Conservation (phyloP, 176 grass and related monocot species). For the Oryza brachyantha region DNA sequence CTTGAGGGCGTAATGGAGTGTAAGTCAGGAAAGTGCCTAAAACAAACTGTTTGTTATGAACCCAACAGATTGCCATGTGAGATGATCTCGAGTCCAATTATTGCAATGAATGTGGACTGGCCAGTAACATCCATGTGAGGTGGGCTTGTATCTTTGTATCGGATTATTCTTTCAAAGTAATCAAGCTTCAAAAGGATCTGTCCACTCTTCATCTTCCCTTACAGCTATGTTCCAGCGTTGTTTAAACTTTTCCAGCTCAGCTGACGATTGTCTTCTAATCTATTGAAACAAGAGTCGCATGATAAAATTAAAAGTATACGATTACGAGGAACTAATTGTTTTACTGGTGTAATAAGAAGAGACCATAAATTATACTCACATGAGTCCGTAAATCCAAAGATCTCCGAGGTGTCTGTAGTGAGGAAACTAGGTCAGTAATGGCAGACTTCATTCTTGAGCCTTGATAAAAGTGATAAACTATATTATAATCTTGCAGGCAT, state of each 20-base stretch:
- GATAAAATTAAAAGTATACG: neutral
- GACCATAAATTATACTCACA: slow-evolving; percentile 39
- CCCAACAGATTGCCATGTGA: neutral
- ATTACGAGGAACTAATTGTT: neutral
- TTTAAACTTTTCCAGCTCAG: slow-evolving; percentile 82
- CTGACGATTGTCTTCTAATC: slow-evolving; percentile 92
- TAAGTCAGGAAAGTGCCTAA: slow-evolving; percentile 5
- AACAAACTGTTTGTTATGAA: neutral
- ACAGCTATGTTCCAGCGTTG: slow-evolving; percentile 85
- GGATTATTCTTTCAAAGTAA: neutral
- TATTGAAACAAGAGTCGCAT: slow-evolving; percentile 18
- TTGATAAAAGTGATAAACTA: slow-evolving; percentile 3
- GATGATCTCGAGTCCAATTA: neutral
- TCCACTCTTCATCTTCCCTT: slow-evolving; percentile 75
- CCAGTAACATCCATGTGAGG: neutral
- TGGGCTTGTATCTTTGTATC: slow-evolving; percentile 4
- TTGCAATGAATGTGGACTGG: neutral
- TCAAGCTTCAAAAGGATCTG: slow-evolving; percentile 59
- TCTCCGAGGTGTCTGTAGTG: slow-evolving; percentile 53
- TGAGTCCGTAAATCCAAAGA: slow-evolving; percentile 83
- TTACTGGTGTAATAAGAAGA: neutral
- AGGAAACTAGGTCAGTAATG: slow-evolving; percentile 1
- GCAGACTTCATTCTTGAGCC: neutral
- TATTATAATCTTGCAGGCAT: neutral
- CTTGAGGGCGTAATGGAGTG: neutral